phyloP scores from a whole-genome alignment of 2,329 filamentous ascomycete genomes.

The Mollisiaceae sp. region DNA sequence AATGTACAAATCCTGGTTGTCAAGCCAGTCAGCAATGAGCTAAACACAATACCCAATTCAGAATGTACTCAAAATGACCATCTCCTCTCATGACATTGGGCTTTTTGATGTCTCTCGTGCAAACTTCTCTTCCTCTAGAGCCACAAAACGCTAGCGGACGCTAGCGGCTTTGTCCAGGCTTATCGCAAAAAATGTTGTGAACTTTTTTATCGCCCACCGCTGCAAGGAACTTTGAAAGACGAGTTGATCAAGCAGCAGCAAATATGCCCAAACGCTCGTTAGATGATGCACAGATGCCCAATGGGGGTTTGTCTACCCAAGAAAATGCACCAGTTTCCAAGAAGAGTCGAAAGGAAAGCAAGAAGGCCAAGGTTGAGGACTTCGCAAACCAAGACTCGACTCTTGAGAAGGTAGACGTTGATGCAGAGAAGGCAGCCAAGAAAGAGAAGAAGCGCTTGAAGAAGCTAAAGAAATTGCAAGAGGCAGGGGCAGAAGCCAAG shows the following conservation, averaged over 20 bases:
- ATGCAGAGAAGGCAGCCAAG: constrained; percentile 44
- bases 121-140: not conserved
- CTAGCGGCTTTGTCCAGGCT: constrained; percentile 1
- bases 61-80: constrained; percentile 12
- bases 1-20: constrained; percentile 11
- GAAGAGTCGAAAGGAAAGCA: constrained; percentile 39
- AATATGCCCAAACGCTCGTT: constrained; percentile 42
- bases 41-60: constrained; percentile 12
- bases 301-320: constrained; percentile 20
- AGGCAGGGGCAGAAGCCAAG: constrained; percentile 34
- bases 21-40: not conserved
- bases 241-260: constrained; percentile 7
- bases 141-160: not conserved
- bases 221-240: not conserved
- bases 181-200: not conserved
- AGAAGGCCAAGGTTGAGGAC: constrained; percentile 33
- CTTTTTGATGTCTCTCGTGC: not conserved
- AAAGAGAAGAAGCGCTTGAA: constrained; percentile 49
- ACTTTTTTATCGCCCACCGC: constrained; percentile 13
- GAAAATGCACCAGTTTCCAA: constrained; percentile 32
- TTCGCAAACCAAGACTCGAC: constrained; percentile 27
- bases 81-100: not conserved
- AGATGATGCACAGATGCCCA: constrained; percentile 37
- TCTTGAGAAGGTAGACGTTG: constrained; percentile 33
- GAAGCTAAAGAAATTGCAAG: constrained; percentile 41